A percentile compares a stretch with the other conserved stretches of the same genome.
Conservation (phyloP, 768 basidiomycete genomes). For the Auricularia auricula-judae region DNA sequence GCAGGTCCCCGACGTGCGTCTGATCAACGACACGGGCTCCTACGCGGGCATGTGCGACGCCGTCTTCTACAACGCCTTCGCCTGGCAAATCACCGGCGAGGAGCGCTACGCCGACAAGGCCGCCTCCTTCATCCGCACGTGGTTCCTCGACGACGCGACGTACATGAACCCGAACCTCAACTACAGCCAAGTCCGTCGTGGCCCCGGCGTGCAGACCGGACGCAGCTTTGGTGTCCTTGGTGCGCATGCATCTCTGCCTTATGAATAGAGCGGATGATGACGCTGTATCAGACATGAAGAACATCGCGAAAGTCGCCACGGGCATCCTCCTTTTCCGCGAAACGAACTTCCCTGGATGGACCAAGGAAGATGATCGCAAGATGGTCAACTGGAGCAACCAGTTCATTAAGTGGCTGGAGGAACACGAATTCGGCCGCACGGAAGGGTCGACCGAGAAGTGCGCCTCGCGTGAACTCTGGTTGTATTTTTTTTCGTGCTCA, state of each 20-base stretch:
- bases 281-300: conserved; percentile 33
- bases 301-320: conserved; percentile 42
- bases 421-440: conserved; percentile 30
- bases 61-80: conserved; percentile 34
- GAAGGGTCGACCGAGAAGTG: conserved; percentile 38
- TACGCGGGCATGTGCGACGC: conserved; percentile 32
- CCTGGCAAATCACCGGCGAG: conserved; percentile 31
- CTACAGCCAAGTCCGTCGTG: conserved; percentile 43
- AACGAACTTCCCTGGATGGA: conserved; percentile 41
- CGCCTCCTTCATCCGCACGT: conserved; percentile 22
- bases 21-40: conserved; percentile 28
- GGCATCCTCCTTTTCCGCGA: conserved; percentile 32
- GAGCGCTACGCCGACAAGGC: conserved; percentile 32
- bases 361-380: conserved; percentile 34
- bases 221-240: conserved; percentile 40
- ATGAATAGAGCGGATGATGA: neutral
- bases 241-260: no score
- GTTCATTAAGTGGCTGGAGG: conserved; percentile 42
- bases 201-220: conserved; percentile 34
- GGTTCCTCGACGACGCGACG: conserved; percentile 25
- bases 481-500: neutral
- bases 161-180: conserved; percentile 44
- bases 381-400: conserved; percentile 34
- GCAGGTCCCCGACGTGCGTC: conserved; percentile 42
- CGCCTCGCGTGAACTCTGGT: conserved; percentile 10